Base-by-base conservation (phyloP, 331 rosid genomes). In the Erythrophleum ivorense region DNA sequence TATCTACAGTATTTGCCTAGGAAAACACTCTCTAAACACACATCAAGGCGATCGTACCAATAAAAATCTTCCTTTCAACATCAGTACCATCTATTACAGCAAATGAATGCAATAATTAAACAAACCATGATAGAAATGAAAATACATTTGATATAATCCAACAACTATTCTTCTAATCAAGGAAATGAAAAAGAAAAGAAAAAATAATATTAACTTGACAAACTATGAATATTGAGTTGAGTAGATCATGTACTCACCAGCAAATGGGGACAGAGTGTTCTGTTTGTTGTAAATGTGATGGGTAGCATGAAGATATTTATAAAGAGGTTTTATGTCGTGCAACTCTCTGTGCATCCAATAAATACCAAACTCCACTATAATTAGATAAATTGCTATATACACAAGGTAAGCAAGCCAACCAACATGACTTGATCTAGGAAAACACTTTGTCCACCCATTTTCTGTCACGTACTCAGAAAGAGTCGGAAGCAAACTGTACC, bases 241-340 rank as follows among this genome's bases (percentile, higher is more conserved):
- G 80, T 31, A 83, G 65, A 41, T 74, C 24, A 84, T 24, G 60
- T 84, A 84, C 92, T 86, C 80, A 91, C 99, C 98, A 13, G 99
- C 99, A 82, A 95, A 95, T 14, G 99, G 98, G 78, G 98, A 95
- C 81, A 95, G 98, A 76, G 96, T 93, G 70, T 88, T 93, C 86
- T 91, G 97, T 88, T 93, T 95, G 88, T 95, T 95, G 91, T 93
- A 95, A 79, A 89, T 75, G 84, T 95, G 99, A 86, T 93, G 99
- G 8, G 94, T 91, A 60, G 94, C 92, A 67, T 95, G 99, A 64
- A 95, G 98, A 88, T 91, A 80, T 68, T 91, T 95, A 85, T 95
- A 95, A 40, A 95, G 94, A 60, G 98, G 98, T 82, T 90, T 95
- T 81, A 95, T 91, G 83, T 93, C 99, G 14, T 95, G 99, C 86